A percentile compares a stretch with the other conserved stretches of the same genome.
Evolutionary conservation across 106 monocot genomes (phyloP).

Genomic region (Triglochin maritima): DNA sequence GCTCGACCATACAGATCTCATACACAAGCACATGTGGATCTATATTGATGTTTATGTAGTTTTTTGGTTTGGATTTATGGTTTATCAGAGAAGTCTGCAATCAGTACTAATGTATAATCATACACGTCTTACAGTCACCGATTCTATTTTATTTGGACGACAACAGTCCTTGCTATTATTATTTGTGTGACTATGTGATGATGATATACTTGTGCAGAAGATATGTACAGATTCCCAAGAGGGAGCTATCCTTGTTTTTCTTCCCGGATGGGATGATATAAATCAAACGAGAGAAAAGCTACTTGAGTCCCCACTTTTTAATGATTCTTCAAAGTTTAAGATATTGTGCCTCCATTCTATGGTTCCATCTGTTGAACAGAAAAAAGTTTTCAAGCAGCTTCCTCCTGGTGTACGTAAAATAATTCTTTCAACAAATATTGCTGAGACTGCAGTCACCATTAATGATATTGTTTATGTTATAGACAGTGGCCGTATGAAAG

Average conservation of each 20-base stretch:
- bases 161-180: neutral
- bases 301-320: conserved; percentile 51
- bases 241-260: conserved; percentile 87
- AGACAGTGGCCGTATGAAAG: conserved; percentile 94
- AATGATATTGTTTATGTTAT: conserved; percentile 97
- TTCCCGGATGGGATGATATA: conserved; percentile 99
- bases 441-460: conserved; percentile 96
- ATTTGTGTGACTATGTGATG: neutral
- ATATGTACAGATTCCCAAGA: conserved; percentile 74
- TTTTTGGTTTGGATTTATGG: no score
- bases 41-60: no score
- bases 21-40: no score
- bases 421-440: conserved; percentile 93
- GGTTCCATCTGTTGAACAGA: conserved; percentile 89
- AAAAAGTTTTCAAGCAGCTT: conserved; percentile 74
- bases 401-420: conserved; percentile 72
- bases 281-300: conserved; percentile 62
- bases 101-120: no score
- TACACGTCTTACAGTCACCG: no score
- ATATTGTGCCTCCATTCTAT: conserved; percentile 82
- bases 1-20: no score
- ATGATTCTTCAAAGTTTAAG: conserved; percentile 49
- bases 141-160: no score
- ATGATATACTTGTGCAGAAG: conserved; percentile 17
- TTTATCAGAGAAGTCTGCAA: no score